Percentiles rank a stretch among this genome's conserved stretches.
Evolutionary conservation across 2,329 filamentous ascomycete species (phyloP).

Genomic region (Penicillium sp.): DNA sequence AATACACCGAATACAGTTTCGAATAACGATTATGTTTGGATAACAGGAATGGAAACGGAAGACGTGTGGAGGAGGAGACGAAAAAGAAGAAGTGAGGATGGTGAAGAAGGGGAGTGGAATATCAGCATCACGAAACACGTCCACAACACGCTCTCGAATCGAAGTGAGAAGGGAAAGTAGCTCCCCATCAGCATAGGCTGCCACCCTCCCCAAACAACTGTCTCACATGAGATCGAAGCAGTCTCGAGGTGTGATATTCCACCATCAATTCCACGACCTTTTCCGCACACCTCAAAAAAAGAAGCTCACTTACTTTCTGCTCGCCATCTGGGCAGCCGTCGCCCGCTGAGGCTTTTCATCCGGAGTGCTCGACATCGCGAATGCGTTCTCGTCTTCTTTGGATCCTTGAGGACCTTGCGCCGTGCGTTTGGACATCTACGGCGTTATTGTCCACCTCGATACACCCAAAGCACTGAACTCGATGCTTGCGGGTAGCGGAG

Average conservation of each 20-base stretch:
- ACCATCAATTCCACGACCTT: background rate
- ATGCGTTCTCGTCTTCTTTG: constrained; percentile 32
- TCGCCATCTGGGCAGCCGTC: constrained; percentile 55
- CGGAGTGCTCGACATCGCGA: constrained; percentile 41
- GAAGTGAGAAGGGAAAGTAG: background rate
- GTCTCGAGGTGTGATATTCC: background rate
- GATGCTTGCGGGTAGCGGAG: constrained; percentile 1
- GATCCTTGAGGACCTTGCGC: constrained; percentile 37
- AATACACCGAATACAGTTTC: background rate
- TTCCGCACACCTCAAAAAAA: background rate
- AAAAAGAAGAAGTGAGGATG: background rate
- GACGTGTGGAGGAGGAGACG: background rate
- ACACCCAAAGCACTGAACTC: constrained; percentile 2
- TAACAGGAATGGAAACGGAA: background rate
- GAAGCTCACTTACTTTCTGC: constrained; percentile 52
- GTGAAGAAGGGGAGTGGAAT: background rate
- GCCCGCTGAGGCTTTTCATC: constrained; percentile 51
- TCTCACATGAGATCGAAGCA: background rate
- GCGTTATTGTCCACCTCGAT: background rate
- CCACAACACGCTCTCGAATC: background rate
- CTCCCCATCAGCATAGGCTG: background rate
- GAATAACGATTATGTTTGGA: background rate
- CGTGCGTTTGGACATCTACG: constrained; percentile 41
- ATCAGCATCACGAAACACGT: background rate
- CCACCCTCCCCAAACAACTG: background rate